Percentiles rank a stretch among this genome's conserved stretches.
Evolutionary conservation across 148 eudicot genomes (phyloP).

Genomic region (Persicaria tinctoria): DNA sequence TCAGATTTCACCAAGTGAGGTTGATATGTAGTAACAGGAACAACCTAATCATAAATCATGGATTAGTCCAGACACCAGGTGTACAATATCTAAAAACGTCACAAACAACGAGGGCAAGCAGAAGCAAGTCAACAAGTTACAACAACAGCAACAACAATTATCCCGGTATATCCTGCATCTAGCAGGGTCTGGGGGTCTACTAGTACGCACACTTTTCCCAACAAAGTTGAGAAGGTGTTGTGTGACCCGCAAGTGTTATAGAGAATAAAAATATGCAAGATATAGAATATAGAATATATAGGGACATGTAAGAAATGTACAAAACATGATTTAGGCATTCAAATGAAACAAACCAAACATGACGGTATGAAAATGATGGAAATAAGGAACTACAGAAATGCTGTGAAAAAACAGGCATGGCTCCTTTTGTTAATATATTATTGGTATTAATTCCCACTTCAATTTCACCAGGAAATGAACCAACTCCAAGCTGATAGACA

Average conservation of each 20-base stretch:
- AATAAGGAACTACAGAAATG: not conserved
- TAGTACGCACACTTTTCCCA: too few species aligned
- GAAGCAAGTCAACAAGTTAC: not conserved
- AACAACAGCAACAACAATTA: too few species aligned
- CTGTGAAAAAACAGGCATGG: not conserved
- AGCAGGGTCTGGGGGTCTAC: too few species aligned
- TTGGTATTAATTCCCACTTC: not conserved
- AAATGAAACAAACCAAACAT: too few species aligned
- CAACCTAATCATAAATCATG: constrained; percentile 33
- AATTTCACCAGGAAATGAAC: not conserved
- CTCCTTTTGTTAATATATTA: not conserved
- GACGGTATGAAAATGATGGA: too few species aligned
- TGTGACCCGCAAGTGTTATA: too few species aligned
- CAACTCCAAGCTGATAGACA: not conserved
- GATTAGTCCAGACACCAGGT: not conserved
- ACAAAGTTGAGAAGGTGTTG: too few species aligned
- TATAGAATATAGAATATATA: too few species aligned
- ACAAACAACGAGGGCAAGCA: not conserved
- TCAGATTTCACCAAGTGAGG: constrained; percentile 43
- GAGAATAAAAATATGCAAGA: too few species aligned
- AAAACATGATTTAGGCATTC: too few species aligned
- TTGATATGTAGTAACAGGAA: constrained; percentile 38
- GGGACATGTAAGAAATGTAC: too few species aligned
- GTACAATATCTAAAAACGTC: not conserved
- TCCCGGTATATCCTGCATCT: too few species aligned